Conservation (phyloP, 805 yeast genomes). For the Candida oleophila region DNA sequence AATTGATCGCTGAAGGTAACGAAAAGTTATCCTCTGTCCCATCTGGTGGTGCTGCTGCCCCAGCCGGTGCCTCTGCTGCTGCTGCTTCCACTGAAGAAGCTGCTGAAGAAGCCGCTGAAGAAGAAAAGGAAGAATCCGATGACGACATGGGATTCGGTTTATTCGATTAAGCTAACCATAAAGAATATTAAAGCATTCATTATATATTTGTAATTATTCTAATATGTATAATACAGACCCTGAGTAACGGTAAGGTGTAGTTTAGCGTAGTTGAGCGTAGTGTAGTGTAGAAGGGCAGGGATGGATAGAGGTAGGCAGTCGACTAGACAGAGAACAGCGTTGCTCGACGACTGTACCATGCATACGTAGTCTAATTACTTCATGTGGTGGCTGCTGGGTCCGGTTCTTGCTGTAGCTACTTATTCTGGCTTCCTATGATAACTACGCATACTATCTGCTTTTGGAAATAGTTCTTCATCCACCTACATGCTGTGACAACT, state of each 20-base stretch:
- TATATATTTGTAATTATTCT: background rate
- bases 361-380: too few species aligned
- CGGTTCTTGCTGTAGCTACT: too few species aligned
- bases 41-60: conserved; percentile 31
- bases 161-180: conserved; percentile 74
- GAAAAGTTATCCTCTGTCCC: conserved; percentile 36
- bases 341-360: too few species aligned
- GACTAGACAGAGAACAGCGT: too few species aligned
- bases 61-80: conserved; percentile 24
- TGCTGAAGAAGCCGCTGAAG: conserved; percentile 37
- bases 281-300: too few species aligned
- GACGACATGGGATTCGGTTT: conserved; percentile 94
- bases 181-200: conserved; percentile 3
- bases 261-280: background rate
- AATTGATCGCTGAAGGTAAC: conserved; percentile 38
- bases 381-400: too few species aligned
- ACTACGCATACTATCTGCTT: too few species aligned
- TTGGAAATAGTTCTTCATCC: too few species aligned
- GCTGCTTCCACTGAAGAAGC: conserved; percentile 22
- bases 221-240: background rate
- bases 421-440: too few species aligned
- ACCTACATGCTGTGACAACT: too few species aligned
- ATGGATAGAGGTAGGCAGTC: too few species aligned
- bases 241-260: background rate
- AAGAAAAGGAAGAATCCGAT: conserved; percentile 52